Percentiles rank a stretch among this genome's conserved stretches.
Evolutionary conservation across 352 stramenopile species (phyloP).

Genomic region (Phytophthora fragariaefolia): DNA sequence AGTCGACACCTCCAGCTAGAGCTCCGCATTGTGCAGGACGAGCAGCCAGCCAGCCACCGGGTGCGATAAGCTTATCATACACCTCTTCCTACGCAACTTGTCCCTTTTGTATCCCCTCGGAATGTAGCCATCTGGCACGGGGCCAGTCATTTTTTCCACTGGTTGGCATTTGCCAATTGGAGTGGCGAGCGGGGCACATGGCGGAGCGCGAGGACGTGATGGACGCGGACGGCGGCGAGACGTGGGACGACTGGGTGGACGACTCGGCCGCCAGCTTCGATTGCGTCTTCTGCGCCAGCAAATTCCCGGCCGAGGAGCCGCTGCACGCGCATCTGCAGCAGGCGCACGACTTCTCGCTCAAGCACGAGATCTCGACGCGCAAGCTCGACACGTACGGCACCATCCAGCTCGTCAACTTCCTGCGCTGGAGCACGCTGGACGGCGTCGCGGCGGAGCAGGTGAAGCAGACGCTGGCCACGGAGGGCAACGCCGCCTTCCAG

Average conservation of each 20-base stretch:
- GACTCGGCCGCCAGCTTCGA: conserved; percentile 59
- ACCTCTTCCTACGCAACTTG: conserved; percentile 7
- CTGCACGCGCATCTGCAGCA: conserved; percentile 68
- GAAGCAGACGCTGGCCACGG: conserved; percentile 48
- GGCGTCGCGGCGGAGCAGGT: conserved; percentile 45
- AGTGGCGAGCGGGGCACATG: conserved; percentile 1
- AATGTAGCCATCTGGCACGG: conserved; percentile 35
- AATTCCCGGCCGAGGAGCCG: conserved; percentile 50
- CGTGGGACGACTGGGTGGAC: conserved; percentile 89
- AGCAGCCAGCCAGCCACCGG: conserved; percentile 10
- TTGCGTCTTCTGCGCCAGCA: conserved; percentile 76
- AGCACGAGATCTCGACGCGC: conserved; percentile 50
- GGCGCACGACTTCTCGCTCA: conserved; percentile 70
- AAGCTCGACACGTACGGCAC: conserved; percentile 81
- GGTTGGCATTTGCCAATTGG: conserved; percentile 25
- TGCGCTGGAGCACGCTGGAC: conserved; percentile 58
- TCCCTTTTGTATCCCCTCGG: no score
- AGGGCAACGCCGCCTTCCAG: conserved; percentile 60
- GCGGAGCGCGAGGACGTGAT: conserved; percentile 21
- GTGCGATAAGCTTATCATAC: conserved; percentile 38
- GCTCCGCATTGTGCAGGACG: conserved; percentile 2
- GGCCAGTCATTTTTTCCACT: conserved; percentile 21
- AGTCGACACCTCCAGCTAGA: conserved; percentile 12
- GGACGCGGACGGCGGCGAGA: conserved; percentile 54
- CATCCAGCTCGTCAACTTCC: conserved; percentile 83